A percentile compares a stretch with the other conserved stretches of the same genome.
Conservation (phyloP, 2,329 filamentous ascomycete species). For the Pseudohalonectria lignicola region DNA sequence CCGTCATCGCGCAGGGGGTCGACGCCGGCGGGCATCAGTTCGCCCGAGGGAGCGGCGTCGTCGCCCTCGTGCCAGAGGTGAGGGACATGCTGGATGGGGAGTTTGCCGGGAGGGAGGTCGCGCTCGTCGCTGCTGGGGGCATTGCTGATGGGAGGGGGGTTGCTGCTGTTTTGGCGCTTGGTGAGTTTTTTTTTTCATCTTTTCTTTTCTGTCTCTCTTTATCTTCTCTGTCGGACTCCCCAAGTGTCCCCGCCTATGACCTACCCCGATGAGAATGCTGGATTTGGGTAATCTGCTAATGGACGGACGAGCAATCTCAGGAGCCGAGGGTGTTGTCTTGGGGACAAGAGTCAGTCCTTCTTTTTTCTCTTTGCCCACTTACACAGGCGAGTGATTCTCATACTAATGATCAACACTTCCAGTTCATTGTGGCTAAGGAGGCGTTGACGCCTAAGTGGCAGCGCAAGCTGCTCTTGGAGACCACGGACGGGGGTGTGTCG, state of each 20-base stretch:
- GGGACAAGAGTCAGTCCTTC: constrained; percentile 21
- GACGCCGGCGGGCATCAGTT: constrained; percentile 57
- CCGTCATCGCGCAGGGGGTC: constrained; percentile 49
- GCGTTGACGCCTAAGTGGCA: constrained; percentile 26
- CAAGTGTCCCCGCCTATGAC: too few species aligned
- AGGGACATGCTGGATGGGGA: constrained; percentile 29
- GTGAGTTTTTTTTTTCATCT: constrained; percentile 19
- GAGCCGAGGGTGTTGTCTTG: constrained; percentile 31
- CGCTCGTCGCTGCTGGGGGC: constrained; percentile 47
- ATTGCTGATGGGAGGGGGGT: constrained; percentile 45
- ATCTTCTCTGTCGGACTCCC: too few species aligned
- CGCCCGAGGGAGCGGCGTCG: constrained; percentile 37
- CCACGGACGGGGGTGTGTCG: constrained; percentile 29
- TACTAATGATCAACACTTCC: too few species aligned
- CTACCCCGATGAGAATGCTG: too few species aligned
- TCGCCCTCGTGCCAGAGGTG: constrained; percentile 48
- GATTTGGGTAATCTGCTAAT: too few species aligned
- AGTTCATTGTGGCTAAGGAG: constrained; percentile 33
- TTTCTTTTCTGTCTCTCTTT: background rate
- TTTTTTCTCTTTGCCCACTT: background rate
- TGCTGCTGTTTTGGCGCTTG: constrained; percentile 42
- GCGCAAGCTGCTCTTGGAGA: constrained; percentile 27
- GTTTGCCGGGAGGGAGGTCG: constrained; percentile 20
- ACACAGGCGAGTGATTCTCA: too few species aligned
- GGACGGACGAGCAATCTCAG: too few species aligned